phyloP scores from a whole-genome alignment of 768 basidiomycete genomes.

The Kwoniella dejecticola region DNA sequence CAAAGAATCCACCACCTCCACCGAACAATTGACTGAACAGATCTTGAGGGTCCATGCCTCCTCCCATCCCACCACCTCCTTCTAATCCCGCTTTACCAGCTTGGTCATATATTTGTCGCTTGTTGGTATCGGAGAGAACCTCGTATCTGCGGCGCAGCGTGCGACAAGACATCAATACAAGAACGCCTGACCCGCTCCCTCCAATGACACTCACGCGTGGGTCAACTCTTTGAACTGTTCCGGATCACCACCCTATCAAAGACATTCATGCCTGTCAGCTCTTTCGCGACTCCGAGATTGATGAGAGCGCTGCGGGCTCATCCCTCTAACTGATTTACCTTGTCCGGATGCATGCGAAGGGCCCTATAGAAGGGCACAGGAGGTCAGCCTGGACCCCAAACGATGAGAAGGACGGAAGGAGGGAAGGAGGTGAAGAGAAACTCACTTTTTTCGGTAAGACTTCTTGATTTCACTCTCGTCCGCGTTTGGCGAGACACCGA shows the following conservation, averaged over 20 bases:
- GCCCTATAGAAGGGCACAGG: slow-evolving; percentile 21
- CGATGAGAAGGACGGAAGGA: neutral
- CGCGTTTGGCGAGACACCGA: slow-evolving; percentile 77
- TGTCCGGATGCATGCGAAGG: slow-evolving; percentile 36
- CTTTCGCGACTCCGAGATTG: neutral
- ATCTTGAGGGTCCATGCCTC: slow-evolving; percentile 91
- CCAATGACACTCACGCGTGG: slow-evolving; percentile 25
- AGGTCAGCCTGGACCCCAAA: neutral
- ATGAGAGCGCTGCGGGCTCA: too few species aligned
- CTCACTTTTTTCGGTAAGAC: slow-evolving; percentile 89
- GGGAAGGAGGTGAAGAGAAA: slow-evolving; percentile 45
- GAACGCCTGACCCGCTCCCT: too few species aligned
- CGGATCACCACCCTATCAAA: slow-evolving; percentile 94
- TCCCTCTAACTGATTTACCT: too few species aligned
- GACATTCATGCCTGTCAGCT: slow-evolving; percentile 4
- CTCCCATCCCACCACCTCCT: slow-evolving; percentile 52
- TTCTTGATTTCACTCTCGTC: slow-evolving; percentile 81
- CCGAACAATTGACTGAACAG: slow-evolving; percentile 92
- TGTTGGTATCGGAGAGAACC: slow-evolving; percentile 76
- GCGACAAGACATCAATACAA: neutral
- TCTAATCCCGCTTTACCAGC: slow-evolving; percentile 81
- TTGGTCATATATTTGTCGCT: slow-evolving; percentile 68
- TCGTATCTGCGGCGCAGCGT: slow-evolving; percentile 67
- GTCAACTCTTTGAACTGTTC: slow-evolving; percentile 95
- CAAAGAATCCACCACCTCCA: slow-evolving; percentile 59